Conservation (phyloP, 345 rosid genomes). For the Eucalyptus rudis region DNA sequence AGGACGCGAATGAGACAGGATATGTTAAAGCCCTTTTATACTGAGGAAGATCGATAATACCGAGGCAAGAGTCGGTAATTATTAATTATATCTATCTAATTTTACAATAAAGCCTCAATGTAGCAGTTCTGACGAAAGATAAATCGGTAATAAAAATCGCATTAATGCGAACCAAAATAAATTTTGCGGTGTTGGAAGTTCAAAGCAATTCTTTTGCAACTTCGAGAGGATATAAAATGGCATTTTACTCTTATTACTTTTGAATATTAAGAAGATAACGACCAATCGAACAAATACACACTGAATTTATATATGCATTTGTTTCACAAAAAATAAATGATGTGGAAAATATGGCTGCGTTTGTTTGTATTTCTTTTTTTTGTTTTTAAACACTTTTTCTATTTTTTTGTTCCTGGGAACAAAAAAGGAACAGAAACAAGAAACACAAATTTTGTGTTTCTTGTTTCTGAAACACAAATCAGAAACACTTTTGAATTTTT, state of each 20-base stretch:
- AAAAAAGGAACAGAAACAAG: too few relatives aligned
- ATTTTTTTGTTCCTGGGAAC: too few relatives aligned
- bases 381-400: too few relatives aligned
- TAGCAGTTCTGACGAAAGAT: accelerated
- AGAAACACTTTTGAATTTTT: too few relatives aligned
- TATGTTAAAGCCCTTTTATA: not conserved
- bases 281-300: not conserved
- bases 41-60: not conserved
- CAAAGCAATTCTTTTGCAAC: not conserved
- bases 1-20: not conserved
- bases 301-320: not conserved
- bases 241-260: not conserved
- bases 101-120: not conserved
- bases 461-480: too few relatives aligned
- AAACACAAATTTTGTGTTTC: too few relatives aligned
- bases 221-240: not conserved
- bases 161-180: not conserved
- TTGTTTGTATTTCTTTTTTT: too few relatives aligned
- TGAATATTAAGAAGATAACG: too few relatives aligned
- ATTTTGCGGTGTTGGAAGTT: not conserved
- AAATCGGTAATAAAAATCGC: not conserved
- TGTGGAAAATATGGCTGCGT: too few relatives aligned
- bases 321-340: too few relatives aligned
- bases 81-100: not conserved
- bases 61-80: not conserved